phyloP scores from a whole-genome alignment of 352 stramenopile species.

The Pelagophyceae sp. region DNA sequence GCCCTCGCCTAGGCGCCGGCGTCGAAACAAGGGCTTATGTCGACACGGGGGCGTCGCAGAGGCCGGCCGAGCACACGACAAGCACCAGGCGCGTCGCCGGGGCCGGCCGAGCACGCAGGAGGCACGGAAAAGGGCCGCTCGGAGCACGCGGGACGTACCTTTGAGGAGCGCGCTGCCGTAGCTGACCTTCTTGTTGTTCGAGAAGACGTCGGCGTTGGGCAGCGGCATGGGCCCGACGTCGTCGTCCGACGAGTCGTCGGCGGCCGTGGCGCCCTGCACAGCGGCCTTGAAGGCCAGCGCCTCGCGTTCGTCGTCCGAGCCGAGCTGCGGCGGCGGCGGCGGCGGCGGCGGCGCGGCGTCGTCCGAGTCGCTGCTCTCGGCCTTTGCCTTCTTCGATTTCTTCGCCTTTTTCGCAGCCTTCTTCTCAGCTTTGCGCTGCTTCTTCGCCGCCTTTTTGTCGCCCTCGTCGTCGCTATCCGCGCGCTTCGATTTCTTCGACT shows the following conservation, averaged over 20 bases:
- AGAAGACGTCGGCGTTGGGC: constrained; percentile 29
- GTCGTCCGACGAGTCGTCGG: constrained; percentile 45
- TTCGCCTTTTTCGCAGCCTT: constrained; percentile 18
- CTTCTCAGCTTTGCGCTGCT: background rate
- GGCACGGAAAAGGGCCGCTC: too few relatives aligned
- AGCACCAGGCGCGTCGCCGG: too few relatives aligned
- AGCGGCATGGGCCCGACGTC: constrained; percentile 75
- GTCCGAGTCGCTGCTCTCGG: constrained; percentile 29
- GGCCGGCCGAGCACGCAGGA: too few relatives aligned
- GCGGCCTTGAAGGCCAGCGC: constrained; percentile 71
- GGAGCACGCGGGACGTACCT: too few relatives aligned
- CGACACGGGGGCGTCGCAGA: too few relatives aligned
- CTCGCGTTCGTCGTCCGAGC: constrained; percentile 60
- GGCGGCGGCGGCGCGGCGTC: background rate
- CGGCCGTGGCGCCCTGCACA: constrained; percentile 52
- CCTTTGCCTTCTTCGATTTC: constrained; percentile 30
- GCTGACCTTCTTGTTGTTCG: constrained; percentile 43
- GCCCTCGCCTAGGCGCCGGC: constrained; percentile 47
- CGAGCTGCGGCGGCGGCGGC: constrained; percentile 13
- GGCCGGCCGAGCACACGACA: too few relatives aligned
- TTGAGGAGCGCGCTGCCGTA: constrained; percentile 84
- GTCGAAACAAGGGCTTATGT: background rate
- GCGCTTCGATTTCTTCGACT: constrained; percentile 24
- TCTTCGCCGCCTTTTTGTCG: background rate
- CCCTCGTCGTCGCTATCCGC: background rate